A percentile compares a stretch with the other conserved stretches of the same genome.
phyloP scores from a whole-genome alignment of 2,329 filamentous ascomycete genomes.

The Pyrenophora tritici-repentis region DNA sequence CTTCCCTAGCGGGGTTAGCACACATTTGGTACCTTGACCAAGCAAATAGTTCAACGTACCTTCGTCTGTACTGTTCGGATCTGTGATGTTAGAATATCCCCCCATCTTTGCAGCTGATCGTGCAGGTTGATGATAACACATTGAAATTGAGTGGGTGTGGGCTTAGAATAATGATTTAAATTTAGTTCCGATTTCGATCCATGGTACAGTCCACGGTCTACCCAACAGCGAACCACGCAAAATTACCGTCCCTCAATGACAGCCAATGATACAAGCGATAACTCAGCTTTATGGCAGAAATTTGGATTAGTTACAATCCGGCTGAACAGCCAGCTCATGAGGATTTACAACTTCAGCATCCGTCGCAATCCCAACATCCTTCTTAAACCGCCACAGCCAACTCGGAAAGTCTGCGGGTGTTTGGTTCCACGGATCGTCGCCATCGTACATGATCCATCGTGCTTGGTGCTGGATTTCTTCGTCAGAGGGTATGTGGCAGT shows the following conservation, averaged over 20 bases:
- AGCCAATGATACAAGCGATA: too few relatives aligned
- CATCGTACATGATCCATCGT: constrained; percentile 40
- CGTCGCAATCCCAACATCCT: constrained; percentile 23
- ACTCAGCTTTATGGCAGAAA: too few relatives aligned
- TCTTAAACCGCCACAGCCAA: constrained; percentile 41
- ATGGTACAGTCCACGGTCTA: too few relatives aligned
- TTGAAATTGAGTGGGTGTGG: too few relatives aligned
- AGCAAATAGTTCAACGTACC: too few relatives aligned
- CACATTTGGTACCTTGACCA: background rate
- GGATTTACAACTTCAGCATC: constrained; percentile 7
- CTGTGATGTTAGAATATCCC: background rate
- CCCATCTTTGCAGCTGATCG: too few relatives aligned
- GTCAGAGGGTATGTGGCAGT: constrained; percentile 33
- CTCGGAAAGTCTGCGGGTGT: constrained; percentile 43
- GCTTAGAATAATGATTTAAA: too few relatives aligned
- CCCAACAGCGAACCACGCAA: too few relatives aligned
- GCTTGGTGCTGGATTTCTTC: constrained; percentile 42
- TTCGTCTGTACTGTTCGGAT: too few relatives aligned
- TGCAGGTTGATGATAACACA: too few relatives aligned
- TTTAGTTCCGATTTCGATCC: too few relatives aligned
- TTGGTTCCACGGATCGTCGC: constrained; percentile 46
- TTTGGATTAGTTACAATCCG: background rate
- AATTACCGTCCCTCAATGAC: too few relatives aligned
- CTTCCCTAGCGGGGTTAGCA: background rate
- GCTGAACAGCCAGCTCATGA: background rate